phyloP scores from a whole-genome alignment of 2,329 filamentous ascomycete species.

The Aureobasidium lini region DNA sequence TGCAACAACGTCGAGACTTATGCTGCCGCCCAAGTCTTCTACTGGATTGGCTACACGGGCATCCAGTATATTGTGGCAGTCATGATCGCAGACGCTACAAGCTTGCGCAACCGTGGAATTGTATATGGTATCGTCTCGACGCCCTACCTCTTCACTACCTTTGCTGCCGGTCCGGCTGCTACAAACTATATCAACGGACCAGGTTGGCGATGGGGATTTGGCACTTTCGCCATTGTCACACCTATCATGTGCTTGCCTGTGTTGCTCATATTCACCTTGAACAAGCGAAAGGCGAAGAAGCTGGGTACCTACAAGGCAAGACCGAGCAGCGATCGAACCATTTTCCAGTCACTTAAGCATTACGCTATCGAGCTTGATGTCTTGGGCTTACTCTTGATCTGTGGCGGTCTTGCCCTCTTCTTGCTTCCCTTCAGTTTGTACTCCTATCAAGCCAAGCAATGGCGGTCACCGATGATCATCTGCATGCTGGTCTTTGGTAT shows the following conservation, averaged over 20 bases:
- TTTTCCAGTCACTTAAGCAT: constrained; percentile 40
- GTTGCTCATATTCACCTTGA: constrained; percentile 48
- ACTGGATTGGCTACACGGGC: constrained; percentile 50
- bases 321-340: constrained; percentile 36
- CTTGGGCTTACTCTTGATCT: no score
- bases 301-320: constrained; percentile 38
- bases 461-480: constrained; percentile 33
- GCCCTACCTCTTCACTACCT: constrained; percentile 60
- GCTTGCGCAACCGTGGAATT: constrained; percentile 56
- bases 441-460: constrained; percentile 25
- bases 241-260: constrained; percentile 57
- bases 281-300: constrained; percentile 53
- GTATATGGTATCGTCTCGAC: constrained; percentile 55
- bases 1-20: constrained; percentile 55
- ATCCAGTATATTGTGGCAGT: constrained; percentile 55
- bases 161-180: constrained; percentile 52
- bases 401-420: constrained; percentile 54
- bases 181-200: constrained; percentile 43
- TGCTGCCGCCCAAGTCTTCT: constrained; percentile 59
- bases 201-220: constrained; percentile 63
- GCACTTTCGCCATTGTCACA: constrained; percentile 57
- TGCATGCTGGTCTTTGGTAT: constrained; percentile 33
- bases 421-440: constrained; percentile 60
- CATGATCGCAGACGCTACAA: constrained; percentile 61
- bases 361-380: constrained; percentile 56